phyloP scores from a whole-genome alignment of 2,329 filamentous ascomycete species.

The Colletotrichum filicis region DNA sequence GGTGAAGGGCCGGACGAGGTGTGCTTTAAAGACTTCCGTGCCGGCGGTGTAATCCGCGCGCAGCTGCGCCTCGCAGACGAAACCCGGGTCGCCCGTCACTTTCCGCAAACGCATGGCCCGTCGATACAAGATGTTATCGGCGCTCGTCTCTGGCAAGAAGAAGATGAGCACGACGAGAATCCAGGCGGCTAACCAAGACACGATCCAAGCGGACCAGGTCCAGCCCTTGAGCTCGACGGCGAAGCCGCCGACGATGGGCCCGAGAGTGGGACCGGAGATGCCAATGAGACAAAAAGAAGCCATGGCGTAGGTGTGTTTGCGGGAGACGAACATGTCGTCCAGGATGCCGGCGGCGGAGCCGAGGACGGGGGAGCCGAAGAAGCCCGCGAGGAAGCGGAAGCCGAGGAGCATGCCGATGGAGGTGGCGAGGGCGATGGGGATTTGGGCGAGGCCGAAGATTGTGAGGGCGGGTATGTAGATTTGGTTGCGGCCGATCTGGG shows the following conservation, averaged over 20 bases:
- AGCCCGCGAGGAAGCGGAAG: constrained; percentile 38
- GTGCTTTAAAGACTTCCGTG: constrained; percentile 31
- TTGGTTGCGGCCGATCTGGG: constrained; percentile 34
- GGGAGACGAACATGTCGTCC: constrained; percentile 10
- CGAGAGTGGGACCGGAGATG: constrained; percentile 26
- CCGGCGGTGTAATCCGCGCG: constrained; percentile 26
- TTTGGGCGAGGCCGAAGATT: constrained; percentile 30
- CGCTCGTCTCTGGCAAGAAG: constrained; percentile 39
- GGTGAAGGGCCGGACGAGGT: constrained; percentile 27
- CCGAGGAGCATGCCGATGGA: constrained; percentile 35
- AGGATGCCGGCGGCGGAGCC: constrained; percentile 19
- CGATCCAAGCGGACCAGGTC: constrained; percentile 39
- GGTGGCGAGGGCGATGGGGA: constrained; percentile 32
- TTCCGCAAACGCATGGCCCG: constrained; percentile 36
- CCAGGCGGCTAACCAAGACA: constrained; percentile 33
- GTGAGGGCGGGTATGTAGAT: constrained; percentile 36
- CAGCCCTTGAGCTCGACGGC: constrained; percentile 34
- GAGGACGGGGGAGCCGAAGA: constrained; percentile 34
- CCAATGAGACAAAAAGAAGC: constrained; percentile 14
- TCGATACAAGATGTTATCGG: constrained; percentile 38
- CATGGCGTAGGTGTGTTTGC: constrained; percentile 29
- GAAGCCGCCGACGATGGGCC: constrained; percentile 30
- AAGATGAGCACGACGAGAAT: constrained; percentile 37
- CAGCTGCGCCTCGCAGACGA: constrained; percentile 30
- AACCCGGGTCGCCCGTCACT: constrained; percentile 29